phyloP scores from a whole-genome alignment of 2,329 filamentous ascomycete genomes.

The Hymenoscyphus repandus region DNA sequence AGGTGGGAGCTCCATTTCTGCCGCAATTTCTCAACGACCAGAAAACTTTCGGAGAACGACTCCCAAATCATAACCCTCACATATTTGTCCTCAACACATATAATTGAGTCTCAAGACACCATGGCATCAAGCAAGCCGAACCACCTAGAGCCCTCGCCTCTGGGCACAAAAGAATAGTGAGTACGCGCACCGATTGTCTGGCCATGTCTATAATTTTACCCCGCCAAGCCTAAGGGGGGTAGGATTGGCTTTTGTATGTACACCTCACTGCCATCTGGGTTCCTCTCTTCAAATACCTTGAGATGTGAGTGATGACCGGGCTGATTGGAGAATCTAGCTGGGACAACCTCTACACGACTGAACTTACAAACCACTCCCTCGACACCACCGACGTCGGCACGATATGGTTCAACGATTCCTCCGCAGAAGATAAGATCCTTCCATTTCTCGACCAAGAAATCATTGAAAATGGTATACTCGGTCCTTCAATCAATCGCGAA shows the following conservation, averaged over 20 bases:
- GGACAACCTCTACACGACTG: slow-evolving; percentile 67
- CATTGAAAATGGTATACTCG: slow-evolving; percentile 14
- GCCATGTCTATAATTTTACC: background rate
- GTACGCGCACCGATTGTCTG: slow-evolving; percentile 22
- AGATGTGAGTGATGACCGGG: background rate
- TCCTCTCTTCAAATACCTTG: background rate
- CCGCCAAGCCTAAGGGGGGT: background rate
- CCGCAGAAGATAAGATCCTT: slow-evolving; percentile 77
- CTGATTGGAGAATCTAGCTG: slow-evolving; percentile 46
- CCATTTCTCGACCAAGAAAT: slow-evolving; percentile 41
- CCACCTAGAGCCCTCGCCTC: slow-evolving; percentile 65
- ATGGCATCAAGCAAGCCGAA: slow-evolving; percentile 39
- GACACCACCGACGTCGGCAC: slow-evolving; percentile 79
- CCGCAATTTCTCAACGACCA: no score
- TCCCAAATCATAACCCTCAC: no score
- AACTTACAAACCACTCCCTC: slow-evolving; percentile 64
- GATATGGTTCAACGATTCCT: slow-evolving; percentile 93
- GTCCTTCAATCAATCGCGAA: slow-evolving; percentile 11
- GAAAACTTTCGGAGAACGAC: no score
- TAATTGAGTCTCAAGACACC: no score
- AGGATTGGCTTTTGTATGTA: background rate
- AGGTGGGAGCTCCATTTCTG: no score
- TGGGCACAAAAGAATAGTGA: slow-evolving; percentile 90
- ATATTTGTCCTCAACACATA: no score
- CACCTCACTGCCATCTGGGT: background rate